These are phyloP conservation scores for Arabidopsis thaliana DNA, from an alignment of 345 rosid species.

Conservation along the genomic window TAIR10.1 NC_003071.7:10752001-10752500, in stretches of 20 bases:
- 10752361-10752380: conserved; percentile 68
- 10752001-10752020: conserved; percentile 52
- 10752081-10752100: conserved; percentile 30
- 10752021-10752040: conserved; percentile 71
- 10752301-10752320: conserved; percentile 61
- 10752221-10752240: conserved; percentile 41
- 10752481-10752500: conserved; percentile 52
- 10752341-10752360: conserved; percentile 62
- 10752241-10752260: conserved; percentile 52
- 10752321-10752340: conserved; percentile 73
- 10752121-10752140: conserved; percentile 50
- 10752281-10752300: conserved; percentile 52
- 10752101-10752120: conserved; percentile 58
- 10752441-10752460: conserved; percentile 55
- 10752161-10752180: conserved; percentile 52
- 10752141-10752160: conserved; percentile 57
- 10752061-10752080: conserved; percentile 55
- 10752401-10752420: conserved; percentile 55
- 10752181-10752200: conserved; percentile 52
- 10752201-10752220: conserved; percentile 62
- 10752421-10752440: conserved; percentile 71
- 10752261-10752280: conserved; percentile 50
- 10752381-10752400: conserved; percentile 55
- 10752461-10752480: conserved; percentile 62
- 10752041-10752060: conserved; percentile 61